A percentile compares a stretch with the other conserved stretches of the same genome.
Evolutionary conservation across 352 stramenopile species (phyloP).

Genomic region (Stramenopiles sp.): DNA sequence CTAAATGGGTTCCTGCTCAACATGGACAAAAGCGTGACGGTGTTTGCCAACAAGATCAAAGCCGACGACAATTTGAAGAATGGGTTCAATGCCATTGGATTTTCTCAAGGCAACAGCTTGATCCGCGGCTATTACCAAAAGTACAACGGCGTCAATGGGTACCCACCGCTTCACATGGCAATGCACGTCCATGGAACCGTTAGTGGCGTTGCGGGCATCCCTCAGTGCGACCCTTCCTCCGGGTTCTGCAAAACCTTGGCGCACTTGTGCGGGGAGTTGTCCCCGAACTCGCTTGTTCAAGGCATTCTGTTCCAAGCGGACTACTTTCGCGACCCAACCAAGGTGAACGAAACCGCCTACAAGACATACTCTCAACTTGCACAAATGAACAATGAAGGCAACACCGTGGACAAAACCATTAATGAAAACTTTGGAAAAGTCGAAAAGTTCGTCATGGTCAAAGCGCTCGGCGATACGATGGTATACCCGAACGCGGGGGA

Average conservation of each 20-base stretch:
- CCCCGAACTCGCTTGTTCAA: constrained; percentile 63
- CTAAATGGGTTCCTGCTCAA: constrained; percentile 64
- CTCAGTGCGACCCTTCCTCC: constrained; percentile 52
- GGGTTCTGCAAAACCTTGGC: constrained; percentile 45
- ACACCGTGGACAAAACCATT: constrained; percentile 43
- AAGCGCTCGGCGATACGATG: constrained; percentile 62
- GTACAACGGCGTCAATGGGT: constrained; percentile 76
- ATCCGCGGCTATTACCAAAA: constrained; percentile 76
- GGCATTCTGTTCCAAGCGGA: constrained; percentile 62
- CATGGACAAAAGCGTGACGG: constrained; percentile 64
- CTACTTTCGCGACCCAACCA: constrained; percentile 68
- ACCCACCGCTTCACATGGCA: constrained; percentile 65
- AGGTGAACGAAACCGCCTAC: constrained; percentile 31
- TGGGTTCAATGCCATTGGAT: constrained; percentile 77
- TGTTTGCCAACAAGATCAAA: constrained; percentile 57
- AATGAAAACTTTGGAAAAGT: constrained; percentile 62
- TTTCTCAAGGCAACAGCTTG: constrained; percentile 77
- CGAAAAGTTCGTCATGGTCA: constrained; percentile 60
- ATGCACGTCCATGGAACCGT: constrained; percentile 71
- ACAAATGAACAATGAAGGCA: constrained; percentile 63
- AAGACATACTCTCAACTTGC: constrained; percentile 31
- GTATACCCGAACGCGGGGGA: constrained; percentile 45
- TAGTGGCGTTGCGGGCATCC: constrained; percentile 59
- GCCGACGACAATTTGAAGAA: constrained; percentile 46
- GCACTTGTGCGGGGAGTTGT: constrained; percentile 51